Base-by-base conservation (phyloP, 202 grass and related monocot species). In the Brachypodium distachyon region DNA sequence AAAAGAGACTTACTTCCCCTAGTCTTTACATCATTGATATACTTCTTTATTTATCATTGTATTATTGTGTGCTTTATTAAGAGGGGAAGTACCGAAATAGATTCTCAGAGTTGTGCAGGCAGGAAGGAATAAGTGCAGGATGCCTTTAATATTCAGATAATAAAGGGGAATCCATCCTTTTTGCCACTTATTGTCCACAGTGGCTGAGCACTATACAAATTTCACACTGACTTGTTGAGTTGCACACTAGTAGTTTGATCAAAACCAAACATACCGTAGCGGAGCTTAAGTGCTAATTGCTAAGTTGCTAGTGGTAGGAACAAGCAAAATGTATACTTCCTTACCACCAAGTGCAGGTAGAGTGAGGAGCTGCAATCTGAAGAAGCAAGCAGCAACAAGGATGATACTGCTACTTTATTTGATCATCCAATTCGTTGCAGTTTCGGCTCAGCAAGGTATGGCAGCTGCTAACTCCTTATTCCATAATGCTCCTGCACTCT, bases 331-430 rank as follows among this genome's bases (percentile, higher is more conserved):
- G n/a, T 42, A 43, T 77, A 54, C 1, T 77, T 51, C 14, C 47
- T 67, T 87, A 82, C 49, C 31, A 65, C 40, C 57, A 82, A 78
- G 60, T 73, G 41, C 58, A 77, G 39, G 66, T 18, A 77, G 65
- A 47, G 12, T 81, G 63, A 86, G 37, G 70, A 81, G 60, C 18
- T 62, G 63, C 16, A 4, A 82, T 64, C 46, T 71, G 53, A 82
- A 50, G 64, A 77, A 82, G 29, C 19, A 81, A 57, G 18, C 29
- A 9, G 39, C 47, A 64, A 49, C 65, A 82, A 77, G 48, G 57
- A 53, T 64, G 29, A 48, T 68, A 33, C 38, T 64, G 65, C 38
- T 77, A 48, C 55, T 70, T 77, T 72, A 55, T 72, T 63, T 57
- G 46, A 86, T 81, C 43, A 14, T 64, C 12, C 37, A 62, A 17